Conservation (phyloP, 1,284 basidiomycete genomes). For the Amylostereum areolatum region DNA sequence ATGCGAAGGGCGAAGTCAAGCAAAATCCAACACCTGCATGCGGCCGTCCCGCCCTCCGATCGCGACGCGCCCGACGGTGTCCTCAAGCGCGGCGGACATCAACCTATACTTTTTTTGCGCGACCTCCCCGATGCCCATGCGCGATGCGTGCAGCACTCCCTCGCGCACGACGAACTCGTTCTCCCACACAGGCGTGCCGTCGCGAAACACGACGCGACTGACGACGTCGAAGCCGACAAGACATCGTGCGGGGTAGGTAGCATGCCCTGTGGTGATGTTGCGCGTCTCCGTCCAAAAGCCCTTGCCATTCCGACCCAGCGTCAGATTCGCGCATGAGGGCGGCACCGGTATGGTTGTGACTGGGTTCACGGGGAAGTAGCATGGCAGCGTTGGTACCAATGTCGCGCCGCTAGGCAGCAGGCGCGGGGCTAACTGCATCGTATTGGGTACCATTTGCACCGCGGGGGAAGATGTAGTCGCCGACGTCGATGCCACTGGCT, state of each 20-base stretch:
- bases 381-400: neutral
- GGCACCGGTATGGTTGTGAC: conserved; percentile 15
- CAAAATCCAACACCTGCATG: conserved; percentile 30
- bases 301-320: conserved; percentile 25
- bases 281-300: conserved; percentile 31
- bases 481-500: conserved; percentile 10
- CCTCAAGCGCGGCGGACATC: conserved; percentile 25
- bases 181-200: conserved; percentile 6
- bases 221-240: conserved; percentile 28
- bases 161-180: conserved; percentile 17
- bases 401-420: too few relatives aligned
- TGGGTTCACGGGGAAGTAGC: conserved; percentile 2
- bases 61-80: conserved; percentile 29
- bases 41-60: conserved; percentile 28
- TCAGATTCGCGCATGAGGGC: conserved; percentile 25
- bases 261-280: conserved; percentile 22
- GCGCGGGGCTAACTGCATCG: too few relatives aligned
- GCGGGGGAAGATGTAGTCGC: too few relatives aligned
- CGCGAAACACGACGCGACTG: conserved; percentile 4
- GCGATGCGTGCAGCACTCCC: conserved; percentile 23
- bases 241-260: conserved; percentile 25
- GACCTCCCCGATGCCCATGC: conserved; percentile 29
- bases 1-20: conserved; percentile 14
- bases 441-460: neutral
- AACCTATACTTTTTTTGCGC: conserved; percentile 26